Conservation (phyloP, 257 asterid genomes). For the Coffea canephora region DNA sequence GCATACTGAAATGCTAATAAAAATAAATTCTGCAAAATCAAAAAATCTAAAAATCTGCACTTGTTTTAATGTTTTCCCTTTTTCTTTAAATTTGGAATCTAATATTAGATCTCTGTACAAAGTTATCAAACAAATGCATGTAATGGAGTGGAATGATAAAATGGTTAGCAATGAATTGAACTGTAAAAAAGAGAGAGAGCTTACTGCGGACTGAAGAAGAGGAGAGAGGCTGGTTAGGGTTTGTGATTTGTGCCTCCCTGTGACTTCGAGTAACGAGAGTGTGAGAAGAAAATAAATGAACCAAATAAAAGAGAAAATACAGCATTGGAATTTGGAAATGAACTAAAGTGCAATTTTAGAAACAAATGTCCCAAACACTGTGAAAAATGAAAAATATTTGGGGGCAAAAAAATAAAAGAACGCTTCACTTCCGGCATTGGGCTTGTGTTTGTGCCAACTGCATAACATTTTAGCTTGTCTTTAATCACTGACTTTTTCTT, state of each 20-base stretch:
- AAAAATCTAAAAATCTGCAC: not conserved
- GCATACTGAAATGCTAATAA: not conserved
- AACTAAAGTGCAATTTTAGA: not conserved
- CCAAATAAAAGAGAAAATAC: not conserved
- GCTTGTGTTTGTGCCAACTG: no score
- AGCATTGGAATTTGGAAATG: not conserved
- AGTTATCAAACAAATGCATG: not conserved
- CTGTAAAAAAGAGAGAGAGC: not conserved
- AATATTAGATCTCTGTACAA: conserved; percentile 15
- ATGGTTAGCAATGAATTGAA: not conserved
- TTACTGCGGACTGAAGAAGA: conserved; percentile 17
- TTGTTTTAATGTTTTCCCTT: not conserved
- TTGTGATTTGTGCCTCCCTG: conserved; percentile 12
- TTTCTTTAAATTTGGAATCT: not conserved
- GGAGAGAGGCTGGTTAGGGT: conserved; percentile 22
- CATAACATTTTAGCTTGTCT: no score
- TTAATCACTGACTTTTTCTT: no score
- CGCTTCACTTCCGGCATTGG: no score
- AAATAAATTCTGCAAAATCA: not conserved
- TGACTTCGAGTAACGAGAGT: conserved; percentile 14
- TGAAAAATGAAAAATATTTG: no score
- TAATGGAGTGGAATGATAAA: not conserved
- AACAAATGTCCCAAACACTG: not conserved
- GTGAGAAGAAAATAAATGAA: not conserved
- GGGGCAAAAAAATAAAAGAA: no score